Base-by-base conservation (phyloP, 345 rosid genomes). In the Erysimum cheiranthoides region DNA sequence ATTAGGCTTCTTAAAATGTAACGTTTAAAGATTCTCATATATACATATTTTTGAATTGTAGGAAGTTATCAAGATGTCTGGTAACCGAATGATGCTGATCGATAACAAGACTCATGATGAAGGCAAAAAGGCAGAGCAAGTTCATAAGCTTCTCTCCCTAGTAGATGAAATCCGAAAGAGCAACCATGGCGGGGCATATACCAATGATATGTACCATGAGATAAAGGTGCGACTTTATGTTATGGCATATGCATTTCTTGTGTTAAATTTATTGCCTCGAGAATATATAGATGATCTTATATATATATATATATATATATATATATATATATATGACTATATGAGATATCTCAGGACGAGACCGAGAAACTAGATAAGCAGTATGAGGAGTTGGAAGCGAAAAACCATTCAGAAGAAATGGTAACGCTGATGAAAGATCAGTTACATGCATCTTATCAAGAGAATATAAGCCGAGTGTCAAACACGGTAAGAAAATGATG, bases 81-180 rank as follows among this genome's bases (percentile, higher is more conserved):
- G 74, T 52, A 85, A 89, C 56, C 77, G 97, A 6, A n/a, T 1
- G 34, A 87, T 89, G 34, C 86, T 89, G 51, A 84, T 92, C 51
- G 82, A 89, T 67, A 92, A 92, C 84, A 92, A 86, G 83, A 88
- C 88, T 39, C 85, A 74, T 76, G 82, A 92, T 74, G 86, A 79
- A 69, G n/a, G 16, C 4, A 86, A 82, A 82, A 84, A 75, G 57
- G 71, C 28, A 50, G 74, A 70, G 18, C 95, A 92, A 71, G 85
- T 88, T 63, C 79, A 72, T 46, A 66, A 78, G 64, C 93, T 92
- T 68, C 84, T 91, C 11, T 78, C 85, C 17, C 84, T 86, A 58
- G 89, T 89, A 30, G 79, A 84, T 69, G 18, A 4, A 28, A 83
- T 89, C 60, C 61, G 74, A 42, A 60, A 17, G 8, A 79, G 74